Base-by-base conservation (phyloP, 2,329 filamentous ascomycete genomes). In the Verticillium nonalfalfae region DNA sequence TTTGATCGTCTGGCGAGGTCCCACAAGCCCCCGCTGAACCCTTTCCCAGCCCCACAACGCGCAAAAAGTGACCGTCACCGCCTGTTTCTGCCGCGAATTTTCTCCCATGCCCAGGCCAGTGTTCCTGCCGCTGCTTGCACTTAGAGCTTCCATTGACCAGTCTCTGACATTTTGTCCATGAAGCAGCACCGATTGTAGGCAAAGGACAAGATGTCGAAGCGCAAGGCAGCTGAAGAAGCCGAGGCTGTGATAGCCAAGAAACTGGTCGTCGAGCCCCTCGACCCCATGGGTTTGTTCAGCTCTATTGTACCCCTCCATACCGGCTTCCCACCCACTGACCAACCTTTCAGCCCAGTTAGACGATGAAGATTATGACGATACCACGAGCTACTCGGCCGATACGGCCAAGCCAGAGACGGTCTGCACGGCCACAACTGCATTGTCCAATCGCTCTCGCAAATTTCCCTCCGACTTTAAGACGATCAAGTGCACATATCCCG, bases 401-500 rank as follows among this genome's bases (percentile, higher is more conserved):
- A 65, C 64, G 7, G 57, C 38, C 40, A 61, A 64, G 15, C 62
- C 62, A 21, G 64, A 64, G 40, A 62, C 64, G 9, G 62, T 61
- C 3, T 39, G 59, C 56, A 65, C 64, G 5, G 64, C 62, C 1
- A 63, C 63, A 6, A 65, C 64, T 13, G 60, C 64, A 3, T 39
- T 64, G 15, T 64, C 64, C 13, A 65, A 62, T 6, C 62, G 62
- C 40, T 63, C 61, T 4, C 75, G 78, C 62, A 85, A 81, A 62
- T 86, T 85, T 64, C 88, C 88, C 3, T 90, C 87, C 52, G 90
- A 85, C 71, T 81, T 86, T 62, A 96, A 96, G 78, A 93, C 86
- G 5, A 88, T 93, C 65, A 78, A 80, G 60, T 97, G 94, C 75
- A 86, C 89, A 1, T 88, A 86, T 72, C 83, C 88, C 11, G 85